phyloP scores from a whole-genome alignment of 2,329 filamentous ascomycete genomes.

The Leptographium flavum region DNA sequence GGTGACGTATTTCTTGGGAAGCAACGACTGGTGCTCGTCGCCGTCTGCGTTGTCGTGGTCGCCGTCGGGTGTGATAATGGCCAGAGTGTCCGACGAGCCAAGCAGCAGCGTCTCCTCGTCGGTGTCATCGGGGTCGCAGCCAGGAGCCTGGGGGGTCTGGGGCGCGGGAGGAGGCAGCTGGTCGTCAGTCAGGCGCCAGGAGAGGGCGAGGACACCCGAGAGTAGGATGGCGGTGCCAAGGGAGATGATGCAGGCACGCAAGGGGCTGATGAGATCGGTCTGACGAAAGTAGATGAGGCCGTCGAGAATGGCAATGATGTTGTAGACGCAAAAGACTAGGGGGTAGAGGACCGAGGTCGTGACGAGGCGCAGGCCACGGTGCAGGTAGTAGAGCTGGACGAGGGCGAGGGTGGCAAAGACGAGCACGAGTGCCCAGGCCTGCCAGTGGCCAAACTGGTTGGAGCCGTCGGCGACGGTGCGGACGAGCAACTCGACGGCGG shows the following conservation, averaged over 20 bases:
- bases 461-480: conserved; percentile 68
- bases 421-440: conserved; percentile 83
- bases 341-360: conserved; percentile 94
- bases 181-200: conserved; percentile 80
- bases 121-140: conserved; percentile 63
- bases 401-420: conserved; percentile 70
- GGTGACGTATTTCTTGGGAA: conserved; percentile 9
- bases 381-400: conserved; percentile 87
- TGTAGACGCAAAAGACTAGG: conserved; percentile 96
- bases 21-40: conserved; percentile 8
- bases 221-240: conserved; percentile 78
- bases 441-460: conserved; percentile 92
- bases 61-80: not conserved
- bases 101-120: conserved; percentile 40
- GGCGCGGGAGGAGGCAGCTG: conserved; percentile 45
- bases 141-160: conserved; percentile 63
- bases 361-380: conserved; percentile 83
- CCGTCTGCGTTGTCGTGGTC: conserved; percentile 21
- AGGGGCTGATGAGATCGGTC: conserved; percentile 58
- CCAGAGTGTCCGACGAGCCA: conserved; percentile 25
- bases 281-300: conserved; percentile 95
- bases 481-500: conserved; percentile 86
- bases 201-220: conserved; percentile 76
- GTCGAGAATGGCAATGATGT: conserved; percentile 95
- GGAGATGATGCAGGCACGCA: conserved; percentile 70